Evolutionary conservation across 2,329 filamentous ascomycete species (phyloP).

Genomic region (Reticulascus tulasneorum): DNA sequence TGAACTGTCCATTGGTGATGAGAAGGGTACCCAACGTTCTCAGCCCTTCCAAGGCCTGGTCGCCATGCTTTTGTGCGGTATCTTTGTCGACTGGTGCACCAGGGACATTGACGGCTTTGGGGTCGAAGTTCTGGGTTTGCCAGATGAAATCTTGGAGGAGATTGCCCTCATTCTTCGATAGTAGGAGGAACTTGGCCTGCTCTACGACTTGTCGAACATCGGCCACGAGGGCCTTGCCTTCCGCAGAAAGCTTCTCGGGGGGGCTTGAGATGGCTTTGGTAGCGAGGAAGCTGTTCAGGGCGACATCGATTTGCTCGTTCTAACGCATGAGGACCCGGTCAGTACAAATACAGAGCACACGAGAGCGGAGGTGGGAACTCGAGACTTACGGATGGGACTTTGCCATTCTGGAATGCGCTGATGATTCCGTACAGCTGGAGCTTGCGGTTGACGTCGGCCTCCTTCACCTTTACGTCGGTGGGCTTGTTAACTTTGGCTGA

Average conservation of each 20-base stretch:
- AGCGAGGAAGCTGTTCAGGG: slow-evolving; percentile 80
- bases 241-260: slow-evolving; percentile 71
- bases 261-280: slow-evolving; percentile 68
- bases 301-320: slow-evolving; percentile 95
- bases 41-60: slow-evolving; percentile 78
- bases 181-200: slow-evolving; percentile 76
- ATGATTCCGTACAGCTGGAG: slow-evolving; percentile 92
- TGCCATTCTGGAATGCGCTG: slow-evolving; percentile 79
- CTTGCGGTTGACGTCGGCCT: slow-evolving; percentile 86
- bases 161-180: slow-evolving; percentile 94
- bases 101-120: slow-evolving; percentile 58
- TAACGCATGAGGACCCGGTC: slow-evolving; percentile 28
- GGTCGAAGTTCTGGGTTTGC: slow-evolving; percentile 75
- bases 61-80: slow-evolving; percentile 74
- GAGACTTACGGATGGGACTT: slow-evolving; percentile 79
- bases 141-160: slow-evolving; percentile 95
- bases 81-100: slow-evolving; percentile 70
- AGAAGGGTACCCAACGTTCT: slow-evolving; percentile 84
- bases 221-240: slow-evolving; percentile 73
- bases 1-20: slow-evolving; percentile 94
- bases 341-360: slow-evolving; percentile 3
- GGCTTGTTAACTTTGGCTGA: slow-evolving; percentile 64
- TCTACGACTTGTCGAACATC: slow-evolving; percentile 78
- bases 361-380: background rate
- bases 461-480: slow-evolving; percentile 69